A percentile compares a stretch with the other conserved stretches of the same genome.
Conservation (phyloP, 495 filamentous ascomycete species). For the Neurospora intermedia region DNA sequence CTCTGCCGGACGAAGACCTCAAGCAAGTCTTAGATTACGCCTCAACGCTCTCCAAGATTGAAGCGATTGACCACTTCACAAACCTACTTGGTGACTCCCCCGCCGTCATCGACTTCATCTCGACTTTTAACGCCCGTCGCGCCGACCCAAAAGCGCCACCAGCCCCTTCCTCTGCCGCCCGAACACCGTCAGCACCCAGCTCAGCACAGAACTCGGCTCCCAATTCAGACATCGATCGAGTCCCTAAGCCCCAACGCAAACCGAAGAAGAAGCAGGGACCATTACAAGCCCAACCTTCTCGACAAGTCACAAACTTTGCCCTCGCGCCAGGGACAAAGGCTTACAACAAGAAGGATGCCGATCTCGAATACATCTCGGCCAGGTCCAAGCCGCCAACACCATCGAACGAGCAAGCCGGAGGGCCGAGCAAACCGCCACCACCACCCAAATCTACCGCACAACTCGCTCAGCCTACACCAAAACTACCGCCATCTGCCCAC, state of each 20-base stretch:
- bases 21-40: constrained; percentile 75
- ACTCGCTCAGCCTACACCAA: constrained; percentile 29
- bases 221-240: constrained; percentile 14
- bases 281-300: constrained; percentile 53
- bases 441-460: constrained; percentile 7
- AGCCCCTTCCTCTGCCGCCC: neutral
- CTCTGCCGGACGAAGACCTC: constrained; percentile 73
- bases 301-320: constrained; percentile 46
- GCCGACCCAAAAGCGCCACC: constrained; percentile 27
- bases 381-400: constrained; percentile 6
- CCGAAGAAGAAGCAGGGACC: constrained; percentile 49
- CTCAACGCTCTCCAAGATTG: constrained; percentile 53
- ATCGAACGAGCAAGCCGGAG: constrained; percentile 18
- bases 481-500: constrained; percentile 54
- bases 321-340: constrained; percentile 24
- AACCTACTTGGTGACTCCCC: constrained; percentile 81
- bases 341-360: constrained; percentile 6
- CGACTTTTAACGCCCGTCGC: constrained; percentile 73
- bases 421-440: constrained; percentile 25
- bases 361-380: neutral
- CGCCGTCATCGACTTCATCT: constrained; percentile 80
- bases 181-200: constrained; percentile 8
- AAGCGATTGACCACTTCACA: constrained; percentile 73
- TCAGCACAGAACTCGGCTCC: constrained; percentile 11
- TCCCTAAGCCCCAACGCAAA: constrained; percentile 16